phyloP scores from a whole-genome alignment of 1,139 yeast species.

The Yueomyces sp. region DNA sequence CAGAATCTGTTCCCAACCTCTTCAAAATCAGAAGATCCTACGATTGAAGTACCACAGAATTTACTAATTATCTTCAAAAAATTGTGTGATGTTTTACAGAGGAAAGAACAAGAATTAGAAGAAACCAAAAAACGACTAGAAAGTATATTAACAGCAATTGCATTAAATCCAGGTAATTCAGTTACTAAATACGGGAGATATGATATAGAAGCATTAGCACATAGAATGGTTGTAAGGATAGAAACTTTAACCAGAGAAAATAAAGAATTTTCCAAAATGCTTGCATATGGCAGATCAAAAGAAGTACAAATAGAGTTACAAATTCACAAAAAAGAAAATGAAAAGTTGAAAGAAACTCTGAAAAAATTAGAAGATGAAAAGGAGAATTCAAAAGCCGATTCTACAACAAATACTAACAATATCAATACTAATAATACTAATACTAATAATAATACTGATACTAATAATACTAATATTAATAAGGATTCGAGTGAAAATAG shows the following conservation, averaged over 20 bases:
- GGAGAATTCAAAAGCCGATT: neutral
- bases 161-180: constrained; percentile 32
- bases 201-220: constrained; percentile 69
- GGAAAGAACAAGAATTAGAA: constrained; percentile 42
- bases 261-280: constrained; percentile 52
- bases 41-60: constrained; percentile 12
- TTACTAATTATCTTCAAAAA: constrained; percentile 22
- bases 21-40: neutral
- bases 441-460: no score
- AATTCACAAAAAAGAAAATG: constrained; percentile 39
- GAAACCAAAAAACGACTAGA: constrained; percentile 54
- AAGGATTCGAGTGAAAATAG: no score
- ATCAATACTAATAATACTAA: neutral
- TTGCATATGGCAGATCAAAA: constrained; percentile 60
- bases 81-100: constrained; percentile 31
- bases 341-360: constrained; percentile 29
- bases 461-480: no score
- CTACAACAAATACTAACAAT: neutral
- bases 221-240: constrained; percentile 56
- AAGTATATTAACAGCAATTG: constrained; percentile 43
- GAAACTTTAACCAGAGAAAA: constrained; percentile 57
- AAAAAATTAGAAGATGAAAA: constrained; percentile 5
- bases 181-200: constrained; percentile 40
- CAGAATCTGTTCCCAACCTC: constrained; percentile 2
- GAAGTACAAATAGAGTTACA: constrained; percentile 62